These are phyloP conservation scores for Picochlorum costavermella DNA, from an alignment of 139 green algal species.

Conservation along the genomic window DNA sequence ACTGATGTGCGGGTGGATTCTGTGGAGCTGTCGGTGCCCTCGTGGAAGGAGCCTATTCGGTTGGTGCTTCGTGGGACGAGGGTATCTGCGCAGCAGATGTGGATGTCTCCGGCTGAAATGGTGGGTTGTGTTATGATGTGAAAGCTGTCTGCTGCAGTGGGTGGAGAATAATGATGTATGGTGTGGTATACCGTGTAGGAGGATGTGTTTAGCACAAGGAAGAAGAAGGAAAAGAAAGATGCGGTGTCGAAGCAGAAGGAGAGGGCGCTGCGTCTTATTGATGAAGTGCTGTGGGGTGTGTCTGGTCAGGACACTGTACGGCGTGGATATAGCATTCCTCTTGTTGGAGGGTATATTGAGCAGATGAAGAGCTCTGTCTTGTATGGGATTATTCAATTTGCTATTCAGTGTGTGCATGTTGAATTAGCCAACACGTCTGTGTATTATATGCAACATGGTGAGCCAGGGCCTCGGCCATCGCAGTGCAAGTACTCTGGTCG, in stretches of 20 bases:
- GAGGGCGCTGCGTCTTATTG: slow-evolving; percentile 11
- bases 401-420: slow-evolving; percentile 27
- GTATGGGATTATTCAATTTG: slow-evolving; percentile 17
- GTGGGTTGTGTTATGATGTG: too few relatives aligned
- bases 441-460: slow-evolving; percentile 30
- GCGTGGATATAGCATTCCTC: not conserved
- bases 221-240: too few relatives aligned
- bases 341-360: not conserved
- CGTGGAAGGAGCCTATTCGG: not conserved
- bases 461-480: slow-evolving; percentile 33
- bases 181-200: too few relatives aligned
- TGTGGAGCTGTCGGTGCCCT: not conserved
- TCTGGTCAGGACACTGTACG: not conserved
- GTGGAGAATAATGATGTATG: too few relatives aligned
- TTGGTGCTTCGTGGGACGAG: not conserved
- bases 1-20: not conserved
- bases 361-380: slow-evolving; percentile 2
- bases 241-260: too few relatives aligned
- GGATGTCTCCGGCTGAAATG: too few relatives aligned
- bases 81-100: too few relatives aligned
- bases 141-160: too few relatives aligned
- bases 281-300: slow-evolving; percentile 40
- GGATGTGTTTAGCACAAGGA: too few relatives aligned
- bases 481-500: slow-evolving; percentile 25
- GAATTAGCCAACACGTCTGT: slow-evolving; percentile 24